Evolutionary conservation across 2,329 filamentous ascomycete genomes (phyloP), one percentile per base, ranked within the genome.

Genomic region (Aspergillus carbonarius): DNA sequence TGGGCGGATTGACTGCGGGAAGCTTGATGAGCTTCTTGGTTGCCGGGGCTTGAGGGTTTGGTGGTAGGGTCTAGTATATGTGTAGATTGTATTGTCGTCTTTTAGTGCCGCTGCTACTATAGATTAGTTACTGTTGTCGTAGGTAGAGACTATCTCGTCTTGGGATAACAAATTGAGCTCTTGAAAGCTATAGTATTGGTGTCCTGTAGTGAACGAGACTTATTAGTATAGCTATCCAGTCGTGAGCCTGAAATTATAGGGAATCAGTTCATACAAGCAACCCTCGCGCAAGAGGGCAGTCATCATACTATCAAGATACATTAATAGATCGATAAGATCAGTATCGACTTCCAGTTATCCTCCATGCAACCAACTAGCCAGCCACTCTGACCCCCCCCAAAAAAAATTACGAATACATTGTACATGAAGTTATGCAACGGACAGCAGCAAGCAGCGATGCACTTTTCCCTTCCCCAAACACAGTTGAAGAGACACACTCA

Each of bases 21-120:
- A 98, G 93, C 76, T 75, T 98, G 68, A 74, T 96, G 72, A 98
- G 93, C 73, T 99, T 98, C 75, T 82, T 87, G 9, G 85, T 86
- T 62, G 83, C 88, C 0, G 79, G 54, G 40, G 55, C 54, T 7
- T 64, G 40, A 61, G 8, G 30, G 30, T 32, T 10, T 32, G 30
- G n/a, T 17, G 18, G 8, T 39, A 39, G 9, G 4, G 20, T 6
- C 1, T 23, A 23, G 23, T 23, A 23, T 27, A 12, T 40, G 2
- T 32, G 47, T 46, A n/a, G 32, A 18, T 18, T 40, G 34, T 10
- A 40, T 9, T 32, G 30, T 12, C 9, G n/a, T 50, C 23, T 32
- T 30, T 4, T 20, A 23, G 23, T 18, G 10, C 27, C 8, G 15
- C 13, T 49, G 5, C 30, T 27, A 23, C 5, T 25, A 46, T 25